These are phyloP conservation scores for Ogataea hybrid DNA, from an alignment of 1,139 yeast genomes.

Conservation along the genomic window DNA sequence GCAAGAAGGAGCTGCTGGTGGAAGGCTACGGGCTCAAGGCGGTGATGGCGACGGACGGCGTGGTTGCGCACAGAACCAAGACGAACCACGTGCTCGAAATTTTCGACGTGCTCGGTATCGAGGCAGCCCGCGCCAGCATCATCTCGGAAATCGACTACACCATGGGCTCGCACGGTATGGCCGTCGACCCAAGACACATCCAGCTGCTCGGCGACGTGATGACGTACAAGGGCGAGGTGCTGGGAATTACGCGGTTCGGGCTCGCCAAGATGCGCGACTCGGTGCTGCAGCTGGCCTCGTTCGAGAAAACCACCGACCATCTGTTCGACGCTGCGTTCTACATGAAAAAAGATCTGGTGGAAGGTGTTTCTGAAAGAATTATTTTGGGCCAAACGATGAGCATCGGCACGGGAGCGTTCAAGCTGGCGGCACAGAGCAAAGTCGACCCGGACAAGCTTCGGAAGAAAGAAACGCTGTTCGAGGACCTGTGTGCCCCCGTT, in stretches of 20 bases:
- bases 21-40: constrained; percentile 97
- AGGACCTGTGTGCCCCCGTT: constrained; percentile 38
- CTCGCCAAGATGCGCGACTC: constrained; percentile 98
- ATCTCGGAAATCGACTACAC: constrained; percentile 95
- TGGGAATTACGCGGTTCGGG: constrained; percentile 98
- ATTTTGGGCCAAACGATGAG: constrained; percentile 97
- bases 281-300: constrained; percentile 93
- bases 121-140: constrained; percentile 93
- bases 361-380: constrained; percentile 98
- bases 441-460: constrained; percentile 39
- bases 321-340: constrained; percentile 97
- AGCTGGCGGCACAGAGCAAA: constrained; percentile 63
- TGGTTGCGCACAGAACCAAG: constrained; percentile 78
- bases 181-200: constrained; percentile 99
- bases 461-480: constrained; percentile 60
- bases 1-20: constrained; percentile 85
- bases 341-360: constrained; percentile 93
- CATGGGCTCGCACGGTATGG: constrained; percentile 99
- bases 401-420: constrained; percentile 96
- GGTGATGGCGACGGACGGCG: constrained; percentile 98
- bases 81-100: constrained; percentile 95
- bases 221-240: constrained; percentile 98
- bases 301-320: constrained; percentile 98
- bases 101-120: constrained; percentile 88
- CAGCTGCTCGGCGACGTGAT: constrained; percentile 96